Percentiles rank a stretch among this genome's conserved stretches.
Evolutionary conservation across 2,329 filamentous ascomycete species (phyloP).

Genomic region (Aspergillus eucalypticola): DNA sequence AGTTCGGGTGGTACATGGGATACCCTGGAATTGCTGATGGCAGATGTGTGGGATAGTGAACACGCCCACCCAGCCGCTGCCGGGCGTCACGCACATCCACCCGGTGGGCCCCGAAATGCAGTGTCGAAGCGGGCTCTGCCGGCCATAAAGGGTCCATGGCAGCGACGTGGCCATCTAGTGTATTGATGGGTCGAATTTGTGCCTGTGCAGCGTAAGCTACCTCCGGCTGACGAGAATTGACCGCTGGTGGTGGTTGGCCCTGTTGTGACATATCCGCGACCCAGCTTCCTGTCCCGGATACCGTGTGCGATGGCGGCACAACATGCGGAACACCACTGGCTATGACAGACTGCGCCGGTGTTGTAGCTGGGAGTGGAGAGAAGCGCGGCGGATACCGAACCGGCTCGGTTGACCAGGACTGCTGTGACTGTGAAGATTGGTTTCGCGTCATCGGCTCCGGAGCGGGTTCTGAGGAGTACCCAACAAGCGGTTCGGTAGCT

Average conservation of each 20-base stretch:
- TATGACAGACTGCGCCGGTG: conserved; percentile 12
- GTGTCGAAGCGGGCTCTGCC: conserved; percentile 14
- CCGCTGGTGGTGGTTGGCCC: conserved; percentile 1
- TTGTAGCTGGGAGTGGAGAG: conserved; percentile 24
- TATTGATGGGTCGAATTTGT: conserved; percentile 17
- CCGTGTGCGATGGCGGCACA: conserved; percentile 20
- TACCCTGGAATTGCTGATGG: conserved; percentile 17
- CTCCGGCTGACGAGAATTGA: conserved; percentile 23
- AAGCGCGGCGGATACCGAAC: conserved; percentile 29
- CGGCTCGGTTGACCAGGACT: conserved; percentile 42
- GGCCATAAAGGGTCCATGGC: conserved; percentile 19
- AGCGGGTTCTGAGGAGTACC: conserved; percentile 32
- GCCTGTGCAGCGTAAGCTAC: conserved; percentile 18
- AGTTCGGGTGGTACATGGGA: conserved; percentile 29
- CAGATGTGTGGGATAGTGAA: conserved; percentile 15
- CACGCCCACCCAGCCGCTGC: conserved; percentile 24
- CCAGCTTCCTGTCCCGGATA: conserved; percentile 27
- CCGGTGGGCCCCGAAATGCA: conserved; percentile 31
- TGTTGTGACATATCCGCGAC: conserved; percentile 13
- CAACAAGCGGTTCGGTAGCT: conserved; percentile 14
- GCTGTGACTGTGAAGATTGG: conserved; percentile 35
- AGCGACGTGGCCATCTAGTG: conserved; percentile 24
- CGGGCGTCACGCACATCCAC: conserved; percentile 35
- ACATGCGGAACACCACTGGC: conserved; percentile 12
- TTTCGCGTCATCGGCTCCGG: conserved; percentile 37